Percentiles rank a stretch among this genome's conserved stretches.
Conservation (phyloP, 2,329 filamentous ascomycete genomes). For the Phoma sp. region DNA sequence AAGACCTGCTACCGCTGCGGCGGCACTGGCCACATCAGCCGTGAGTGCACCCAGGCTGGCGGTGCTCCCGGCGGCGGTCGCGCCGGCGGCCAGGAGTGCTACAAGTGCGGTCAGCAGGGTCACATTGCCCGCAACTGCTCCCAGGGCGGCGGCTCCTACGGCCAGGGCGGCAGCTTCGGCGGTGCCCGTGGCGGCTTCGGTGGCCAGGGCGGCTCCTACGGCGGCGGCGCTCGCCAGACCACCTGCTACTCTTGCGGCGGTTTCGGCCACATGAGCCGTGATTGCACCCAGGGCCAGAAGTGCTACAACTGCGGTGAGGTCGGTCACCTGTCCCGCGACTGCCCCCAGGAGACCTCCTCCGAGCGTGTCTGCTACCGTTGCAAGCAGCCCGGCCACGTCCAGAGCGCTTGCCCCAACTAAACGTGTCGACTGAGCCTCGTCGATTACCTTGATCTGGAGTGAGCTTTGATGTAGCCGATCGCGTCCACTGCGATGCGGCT, state of each 20-base stretch:
- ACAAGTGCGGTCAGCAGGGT: conserved; percentile 97
- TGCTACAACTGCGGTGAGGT: conserved; percentile 99
- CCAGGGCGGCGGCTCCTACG: conserved; percentile 60
- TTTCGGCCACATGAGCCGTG: conserved; percentile 95
- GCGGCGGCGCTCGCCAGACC: conserved; percentile 53
- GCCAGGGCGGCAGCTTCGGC: conserved; percentile 55
- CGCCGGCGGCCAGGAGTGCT: conserved; percentile 72
- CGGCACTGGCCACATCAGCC: conserved; percentile 87
- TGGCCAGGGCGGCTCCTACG: conserved; percentile 46
- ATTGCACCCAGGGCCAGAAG: conserved; percentile 98
- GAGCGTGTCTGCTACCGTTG: conserved; percentile 99
- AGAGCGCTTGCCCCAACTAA: conserved; percentile 91
- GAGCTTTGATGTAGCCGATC: conserved; percentile 36
- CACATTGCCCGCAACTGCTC: conserved; percentile 95
- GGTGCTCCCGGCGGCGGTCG: conserved; percentile 57
- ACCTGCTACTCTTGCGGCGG: conserved; percentile 99
- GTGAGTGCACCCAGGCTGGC: conserved; percentile 72
- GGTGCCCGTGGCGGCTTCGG: conserved; percentile 60
- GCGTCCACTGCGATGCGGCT: conserved; percentile 26
- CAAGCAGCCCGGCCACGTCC: conserved; percentile 86
- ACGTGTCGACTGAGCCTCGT: conserved; percentile 32
- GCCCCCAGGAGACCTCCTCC: conserved; percentile 85
- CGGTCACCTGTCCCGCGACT: conserved; percentile 94
- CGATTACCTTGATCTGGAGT: conserved; percentile 42
- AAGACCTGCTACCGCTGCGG: conserved; percentile 78